phyloP scores from a whole-genome alignment of 208 protist species.

The Naegleria lovaniensis region DNA sequence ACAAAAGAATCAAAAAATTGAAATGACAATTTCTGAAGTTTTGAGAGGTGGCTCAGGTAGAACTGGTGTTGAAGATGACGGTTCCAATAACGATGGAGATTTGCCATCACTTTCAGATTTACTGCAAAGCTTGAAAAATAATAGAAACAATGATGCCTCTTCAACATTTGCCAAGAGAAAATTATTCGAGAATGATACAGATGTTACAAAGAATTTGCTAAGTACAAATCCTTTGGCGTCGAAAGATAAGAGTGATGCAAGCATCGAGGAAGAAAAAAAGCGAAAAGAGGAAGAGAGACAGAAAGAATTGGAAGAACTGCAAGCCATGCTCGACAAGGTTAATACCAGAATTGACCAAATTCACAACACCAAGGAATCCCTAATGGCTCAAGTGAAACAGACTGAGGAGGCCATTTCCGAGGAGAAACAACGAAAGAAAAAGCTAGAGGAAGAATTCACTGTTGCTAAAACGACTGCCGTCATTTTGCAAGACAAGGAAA shows the following conservation, averaged over 20 bases:
- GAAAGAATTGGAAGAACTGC: not conserved
- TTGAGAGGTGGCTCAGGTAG: not conserved
- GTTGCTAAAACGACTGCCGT: not conserved
- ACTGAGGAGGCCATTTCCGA: not conserved
- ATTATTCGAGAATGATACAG: not conserved
- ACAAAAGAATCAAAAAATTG: not conserved
- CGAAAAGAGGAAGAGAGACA: conserved; percentile 19
- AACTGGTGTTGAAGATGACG: not conserved
- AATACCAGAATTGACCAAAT: not conserved
- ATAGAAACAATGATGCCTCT: not conserved
- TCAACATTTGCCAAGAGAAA: not conserved
- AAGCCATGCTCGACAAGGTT: not conserved
- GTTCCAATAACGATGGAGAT: not conserved
- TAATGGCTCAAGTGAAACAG: not conserved
- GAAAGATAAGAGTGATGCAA: not conserved
- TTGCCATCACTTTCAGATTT: not conserved
- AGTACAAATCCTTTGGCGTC: not conserved
- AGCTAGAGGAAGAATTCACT: not conserved
- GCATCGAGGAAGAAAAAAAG: not conserved
- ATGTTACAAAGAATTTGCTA: not conserved
- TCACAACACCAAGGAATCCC: not conserved
- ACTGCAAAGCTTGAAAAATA: not conserved
- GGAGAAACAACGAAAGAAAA: not conserved
- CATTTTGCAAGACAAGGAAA: conserved; percentile 6
- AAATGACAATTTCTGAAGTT: not conserved